Evolutionary conservation across 805 yeast species (phyloP).

Genomic region (Kuraishia ogatae): DNA sequence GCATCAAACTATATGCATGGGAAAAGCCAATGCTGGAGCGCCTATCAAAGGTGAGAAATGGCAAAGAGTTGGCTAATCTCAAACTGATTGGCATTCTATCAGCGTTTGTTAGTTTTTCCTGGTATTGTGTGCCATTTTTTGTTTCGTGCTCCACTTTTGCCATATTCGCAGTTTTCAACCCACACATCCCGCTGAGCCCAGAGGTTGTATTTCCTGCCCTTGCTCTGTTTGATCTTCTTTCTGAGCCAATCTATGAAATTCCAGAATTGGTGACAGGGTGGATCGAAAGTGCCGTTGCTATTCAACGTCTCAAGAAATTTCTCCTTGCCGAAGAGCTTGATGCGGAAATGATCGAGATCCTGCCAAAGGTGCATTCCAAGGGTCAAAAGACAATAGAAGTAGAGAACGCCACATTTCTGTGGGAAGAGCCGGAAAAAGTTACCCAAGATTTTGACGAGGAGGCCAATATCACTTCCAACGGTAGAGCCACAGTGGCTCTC

Average conservation of each 20-base stretch:
- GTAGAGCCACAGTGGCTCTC: slow-evolving; percentile 31
- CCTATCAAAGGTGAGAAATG: slow-evolving; percentile 45
- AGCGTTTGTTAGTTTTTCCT: slow-evolving; percentile 42
- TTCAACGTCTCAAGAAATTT: slow-evolving; percentile 43
- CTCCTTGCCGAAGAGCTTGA: slow-evolving; percentile 34
- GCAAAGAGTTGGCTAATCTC: slow-evolving; percentile 44
- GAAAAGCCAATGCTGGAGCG: slow-evolving; percentile 54
- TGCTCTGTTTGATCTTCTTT: slow-evolving; percentile 47
- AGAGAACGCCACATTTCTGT: slow-evolving; percentile 43
- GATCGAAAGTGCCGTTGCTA: slow-evolving; percentile 51
- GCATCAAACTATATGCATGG: slow-evolving; percentile 64
- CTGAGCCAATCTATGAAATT: slow-evolving; percentile 49
- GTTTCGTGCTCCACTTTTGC: slow-evolving; percentile 57
- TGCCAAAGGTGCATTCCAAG: slow-evolving; percentile 12
- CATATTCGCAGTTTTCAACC: slow-evolving; percentile 34
- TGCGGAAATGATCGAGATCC: slow-evolving; percentile 19
- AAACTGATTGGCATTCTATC: slow-evolving; percentile 38
- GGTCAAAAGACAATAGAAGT: slow-evolving; percentile 32
- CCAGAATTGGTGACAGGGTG: slow-evolving; percentile 49
- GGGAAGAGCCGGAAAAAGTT: slow-evolving; percentile 25
- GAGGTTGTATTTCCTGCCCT: slow-evolving; percentile 65
- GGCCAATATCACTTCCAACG: slow-evolving; percentile 15
- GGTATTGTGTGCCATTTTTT: slow-evolving; percentile 58
- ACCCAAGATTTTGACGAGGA: slow-evolving; percentile 31
- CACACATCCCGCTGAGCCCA: slow-evolving; percentile 46